phyloP scores from a whole-genome alignment of 805 yeast genomes.

The Saccharomycopsis capsularis region DNA sequence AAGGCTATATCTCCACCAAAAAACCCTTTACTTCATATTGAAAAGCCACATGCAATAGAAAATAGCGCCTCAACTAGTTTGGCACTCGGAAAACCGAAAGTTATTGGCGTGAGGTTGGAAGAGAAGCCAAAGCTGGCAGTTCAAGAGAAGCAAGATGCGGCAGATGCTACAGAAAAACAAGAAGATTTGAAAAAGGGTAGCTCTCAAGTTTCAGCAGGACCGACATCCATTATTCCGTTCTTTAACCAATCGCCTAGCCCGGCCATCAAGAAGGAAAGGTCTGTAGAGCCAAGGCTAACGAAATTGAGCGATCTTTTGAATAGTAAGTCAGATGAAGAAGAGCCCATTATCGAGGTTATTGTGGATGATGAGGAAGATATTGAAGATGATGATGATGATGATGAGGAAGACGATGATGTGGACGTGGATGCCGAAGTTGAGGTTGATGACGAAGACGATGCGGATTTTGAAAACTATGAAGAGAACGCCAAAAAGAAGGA shows the following conservation, averaged over 20 bases:
- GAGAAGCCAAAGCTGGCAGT: no score
- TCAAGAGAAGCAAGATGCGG: no score
- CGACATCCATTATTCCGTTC: neutral
- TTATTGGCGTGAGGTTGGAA: neutral
- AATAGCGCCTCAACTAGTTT: no score
- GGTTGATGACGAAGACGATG: slow-evolving; percentile 17
- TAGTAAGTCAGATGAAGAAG: slow-evolving; percentile 13
- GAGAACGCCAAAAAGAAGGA: slow-evolving; percentile 15
- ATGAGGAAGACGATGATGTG: slow-evolving; percentile 19
- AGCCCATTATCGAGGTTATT: slow-evolving; percentile 2
- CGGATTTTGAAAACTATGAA: slow-evolving; percentile 11
- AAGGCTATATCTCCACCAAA: neutral
- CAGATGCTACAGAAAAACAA: neutral
- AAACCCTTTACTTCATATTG: slow-evolving; percentile 4
- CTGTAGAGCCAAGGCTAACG: neutral
- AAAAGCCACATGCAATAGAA: slow-evolving; percentile 5
- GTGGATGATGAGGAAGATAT: slow-evolving; percentile 15
- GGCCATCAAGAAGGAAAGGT: neutral
- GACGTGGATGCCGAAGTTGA: slow-evolving; percentile 16
- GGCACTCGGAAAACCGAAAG: neutral
- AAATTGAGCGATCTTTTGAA: slow-evolving; percentile 12
- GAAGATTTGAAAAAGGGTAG: no score
- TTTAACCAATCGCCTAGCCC: no score
- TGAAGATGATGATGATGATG: slow-evolving; percentile 16
- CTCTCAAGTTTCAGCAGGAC: neutral